Conservation (phyloP, 768 basidiomycete genomes). For the Suillus variegatus region DNA sequence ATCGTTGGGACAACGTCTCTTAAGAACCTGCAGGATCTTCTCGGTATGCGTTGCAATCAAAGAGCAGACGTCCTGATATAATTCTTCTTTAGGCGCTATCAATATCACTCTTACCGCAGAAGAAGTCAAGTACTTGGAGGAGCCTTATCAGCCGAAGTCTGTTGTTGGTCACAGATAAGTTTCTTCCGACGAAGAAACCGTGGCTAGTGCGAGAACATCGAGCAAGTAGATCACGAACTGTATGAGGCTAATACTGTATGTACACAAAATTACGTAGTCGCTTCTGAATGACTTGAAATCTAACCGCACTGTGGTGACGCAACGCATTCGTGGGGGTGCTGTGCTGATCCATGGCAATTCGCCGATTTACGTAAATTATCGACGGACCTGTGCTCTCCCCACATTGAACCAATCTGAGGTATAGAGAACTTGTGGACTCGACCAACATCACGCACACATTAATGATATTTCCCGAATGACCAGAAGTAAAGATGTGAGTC, state of each 20-base stretch:
- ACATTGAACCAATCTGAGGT: background rate
- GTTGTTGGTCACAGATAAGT: constrained; percentile 46
- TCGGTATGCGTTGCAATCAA: constrained; percentile 35
- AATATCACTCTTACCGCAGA: constrained; percentile 53
- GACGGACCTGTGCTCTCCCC: background rate
- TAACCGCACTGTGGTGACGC: background rate
- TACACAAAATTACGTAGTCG: background rate
- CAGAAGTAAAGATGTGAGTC: too few species aligned
- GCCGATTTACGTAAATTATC: background rate
- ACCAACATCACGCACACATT: too few species aligned
- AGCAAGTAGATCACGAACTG: background rate
- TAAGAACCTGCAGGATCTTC: constrained; percentile 52
- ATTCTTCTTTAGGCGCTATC: constrained; percentile 36
- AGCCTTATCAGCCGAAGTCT: constrained; percentile 48
- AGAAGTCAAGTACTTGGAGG: constrained; percentile 56
- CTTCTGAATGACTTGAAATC: background rate
- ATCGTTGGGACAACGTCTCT: constrained; percentile 58
- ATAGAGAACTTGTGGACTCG: too few species aligned
- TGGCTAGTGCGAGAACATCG: background rate
- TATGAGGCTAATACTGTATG: background rate
- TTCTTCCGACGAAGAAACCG: background rate
- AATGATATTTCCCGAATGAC: too few species aligned
- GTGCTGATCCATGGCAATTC: background rate
- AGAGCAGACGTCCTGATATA: background rate
- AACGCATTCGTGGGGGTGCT: too few species aligned